These are phyloP conservation scores for Pythium vanterpoolii DNA, from an alignment of 352 stramenopile genomes.

Conservation along the genomic window DNA sequence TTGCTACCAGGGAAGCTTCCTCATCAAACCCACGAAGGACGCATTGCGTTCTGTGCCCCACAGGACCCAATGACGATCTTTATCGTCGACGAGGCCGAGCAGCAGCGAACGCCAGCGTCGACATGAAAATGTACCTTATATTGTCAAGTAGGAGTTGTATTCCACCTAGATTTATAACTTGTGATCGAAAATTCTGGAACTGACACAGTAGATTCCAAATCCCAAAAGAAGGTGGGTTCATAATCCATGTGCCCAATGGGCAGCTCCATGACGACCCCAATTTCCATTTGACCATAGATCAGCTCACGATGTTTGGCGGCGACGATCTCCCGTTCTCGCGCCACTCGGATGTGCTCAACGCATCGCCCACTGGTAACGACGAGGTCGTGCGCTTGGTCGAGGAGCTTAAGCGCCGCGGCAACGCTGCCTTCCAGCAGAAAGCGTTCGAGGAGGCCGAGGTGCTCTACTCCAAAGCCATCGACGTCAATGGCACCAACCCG, in stretches of 20 bases:
- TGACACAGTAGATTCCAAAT: conserved; percentile 3
- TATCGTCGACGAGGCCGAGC: conserved; percentile 28
- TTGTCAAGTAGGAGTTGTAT: neutral
- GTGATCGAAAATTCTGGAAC: conserved; percentile 24
- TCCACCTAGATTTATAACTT: conserved; percentile 8
- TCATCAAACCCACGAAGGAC: conserved; percentile 20
- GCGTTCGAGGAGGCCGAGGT: conserved; percentile 90
- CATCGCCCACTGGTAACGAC: conserved; percentile 40
- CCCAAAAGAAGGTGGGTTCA: conserved; percentile 10
- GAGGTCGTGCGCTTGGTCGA: conserved; percentile 67
- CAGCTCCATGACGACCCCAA: neutral
- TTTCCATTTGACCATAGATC: conserved; percentile 1
- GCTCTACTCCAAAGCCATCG: conserved; percentile 96
- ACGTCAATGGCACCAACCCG: conserved; percentile 56
- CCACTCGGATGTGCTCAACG: conserved; percentile 80
- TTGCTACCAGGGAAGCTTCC: conserved; percentile 65
- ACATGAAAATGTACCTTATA: conserved; percentile 7
- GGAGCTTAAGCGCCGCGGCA: conserved; percentile 87
- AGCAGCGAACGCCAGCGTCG: neutral
- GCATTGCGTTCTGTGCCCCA: conserved; percentile 48
- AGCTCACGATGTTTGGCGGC: conserved; percentile 59
- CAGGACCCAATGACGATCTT: conserved; percentile 76
- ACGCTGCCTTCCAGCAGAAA: conserved; percentile 84
- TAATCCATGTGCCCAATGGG: neutral
- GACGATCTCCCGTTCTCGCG: conserved; percentile 66